Base-by-base conservation (phyloP, 805 yeast genomes). In the Debaryomyces tyrocola region DNA sequence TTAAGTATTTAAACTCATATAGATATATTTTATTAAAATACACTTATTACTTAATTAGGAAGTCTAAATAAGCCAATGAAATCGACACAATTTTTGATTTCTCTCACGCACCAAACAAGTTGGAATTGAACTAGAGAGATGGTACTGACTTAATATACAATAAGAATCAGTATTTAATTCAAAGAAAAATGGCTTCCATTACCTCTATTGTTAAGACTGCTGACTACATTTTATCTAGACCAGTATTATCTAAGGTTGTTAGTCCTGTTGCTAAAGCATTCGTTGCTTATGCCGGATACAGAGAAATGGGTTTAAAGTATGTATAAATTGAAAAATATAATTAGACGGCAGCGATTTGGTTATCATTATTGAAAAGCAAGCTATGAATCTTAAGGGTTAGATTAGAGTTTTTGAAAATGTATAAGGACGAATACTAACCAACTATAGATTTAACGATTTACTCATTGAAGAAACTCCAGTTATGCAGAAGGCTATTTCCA, bases 401-500 rank as follows among this genome's bases (percentile, higher is more conserved):
- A 2, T 17, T 17, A 4, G 18, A 17, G 18, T 17, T 17, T 17
- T 17, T 17, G 18, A 17, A 17, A 17, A 17, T 17, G 4, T 17
- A 17, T 17, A 17, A 28, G 24, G 27, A 14, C 11, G 3, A 18
- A 33, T 45, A 57, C 60, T 55, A 56, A 64, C 62, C 50, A 48
- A 48, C 34, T 15, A 9, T 35, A 78, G 86, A 73, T 83, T 86
- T 63, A 94, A 92, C 66, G 99, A 94, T 70, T 73, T 92, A 62
- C 67, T 92, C 54, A 71, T 79, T 55, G 99, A 94, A 74, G 99
- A 94, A 76, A 85, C 77, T 67, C 91, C 91, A 60, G 74, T 82
- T 45, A 80, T 86, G 74, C 92, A 90, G 76, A 89, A 83, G 64
- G 98, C 97, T 46, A 74, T 94, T 51, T 70, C 80, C 53, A 89